Percentiles rank a stretch among this genome's conserved stretches.
These are phyloP conservation scores for Pseudogymnoascus sp. DNA, from an alignment of 2,329 filamentous ascomycete species.

Conservation along the genomic window DNA sequence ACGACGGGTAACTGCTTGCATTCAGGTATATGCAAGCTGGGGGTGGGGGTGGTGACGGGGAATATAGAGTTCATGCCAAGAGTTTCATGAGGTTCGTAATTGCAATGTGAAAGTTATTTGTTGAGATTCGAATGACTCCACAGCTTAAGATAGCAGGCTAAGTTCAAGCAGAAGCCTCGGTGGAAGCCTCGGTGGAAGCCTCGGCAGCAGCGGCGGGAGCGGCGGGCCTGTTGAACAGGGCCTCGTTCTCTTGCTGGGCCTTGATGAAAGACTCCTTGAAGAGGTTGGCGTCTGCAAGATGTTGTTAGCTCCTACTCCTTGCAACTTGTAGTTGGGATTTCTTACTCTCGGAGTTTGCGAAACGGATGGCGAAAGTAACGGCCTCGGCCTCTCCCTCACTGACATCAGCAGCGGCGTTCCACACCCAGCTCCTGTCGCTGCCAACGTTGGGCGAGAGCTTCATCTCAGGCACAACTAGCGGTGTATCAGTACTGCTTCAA, in stretches of 20 bases:
- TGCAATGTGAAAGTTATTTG: slow-evolving; percentile 9
- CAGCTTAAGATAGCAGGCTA: neutral
- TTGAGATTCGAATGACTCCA: slow-evolving; percentile 2
- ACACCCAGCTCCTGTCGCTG: slow-evolving; percentile 97
- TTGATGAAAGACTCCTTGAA: slow-evolving; percentile 98
- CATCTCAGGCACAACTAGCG: slow-evolving; percentile 89
- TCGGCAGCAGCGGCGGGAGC: slow-evolving; percentile 12
- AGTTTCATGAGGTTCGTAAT: slow-evolving; percentile 12
- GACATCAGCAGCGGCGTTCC: slow-evolving; percentile 96
- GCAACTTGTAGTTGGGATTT: neutral
- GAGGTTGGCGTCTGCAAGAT: slow-evolving; percentile 69
- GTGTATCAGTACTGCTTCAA: slow-evolving; percentile 15
- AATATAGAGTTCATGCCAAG: slow-evolving; percentile 7
- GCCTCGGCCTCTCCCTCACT: slow-evolving; percentile 97
- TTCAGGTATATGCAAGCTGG: neutral
- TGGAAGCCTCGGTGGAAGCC: slow-evolving; percentile 3
- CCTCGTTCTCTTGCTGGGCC: slow-evolving; percentile 93
- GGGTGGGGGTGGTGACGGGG: neutral
- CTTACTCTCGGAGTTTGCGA: slow-evolving; percentile 95
- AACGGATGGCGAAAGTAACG: slow-evolving; percentile 90
- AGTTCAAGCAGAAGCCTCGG: slow-evolving; percentile 3
- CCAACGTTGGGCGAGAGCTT: slow-evolving; percentile 97
- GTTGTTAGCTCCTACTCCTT: slow-evolving; percentile 24
- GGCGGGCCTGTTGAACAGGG: slow-evolving; percentile 56
- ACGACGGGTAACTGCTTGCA: slow-evolving; percentile 3